These are phyloP conservation scores for Kandelia obovata DNA, from an alignment of 345 rosid species.

Conservation along the genomic window DNA sequence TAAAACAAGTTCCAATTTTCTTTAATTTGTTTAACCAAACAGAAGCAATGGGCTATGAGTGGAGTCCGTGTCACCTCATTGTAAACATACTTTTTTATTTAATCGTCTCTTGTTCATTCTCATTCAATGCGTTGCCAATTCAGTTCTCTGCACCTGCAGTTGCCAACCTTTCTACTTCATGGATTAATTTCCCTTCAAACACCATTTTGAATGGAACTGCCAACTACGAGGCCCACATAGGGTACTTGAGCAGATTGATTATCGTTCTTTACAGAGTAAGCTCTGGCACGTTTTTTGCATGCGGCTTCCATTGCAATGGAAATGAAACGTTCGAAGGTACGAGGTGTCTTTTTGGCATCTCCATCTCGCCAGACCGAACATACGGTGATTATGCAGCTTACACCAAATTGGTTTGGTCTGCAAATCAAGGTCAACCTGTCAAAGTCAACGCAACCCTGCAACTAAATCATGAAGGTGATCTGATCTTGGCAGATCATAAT, in stretches of 20 bases:
- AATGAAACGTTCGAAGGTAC: no score
- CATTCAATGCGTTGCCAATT: no score
- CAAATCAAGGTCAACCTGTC: slow-evolving; percentile 22
- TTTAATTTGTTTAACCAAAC: no score
- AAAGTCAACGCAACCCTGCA: no score
- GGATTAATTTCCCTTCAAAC: slow-evolving; percentile 13
- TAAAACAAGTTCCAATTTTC: no score
- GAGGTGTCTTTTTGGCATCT: not conserved
- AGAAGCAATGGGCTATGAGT: no score
- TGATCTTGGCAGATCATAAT: no score
- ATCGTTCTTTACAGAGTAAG: slow-evolving; percentile 25
- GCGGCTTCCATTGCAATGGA: slow-evolving; percentile 28
- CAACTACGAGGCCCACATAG: no score
- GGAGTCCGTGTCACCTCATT: not conserved
- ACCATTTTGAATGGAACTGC: not conserved
- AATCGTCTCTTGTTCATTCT: slow-evolving; percentile 4
- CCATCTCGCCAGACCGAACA: slow-evolving; percentile 1
- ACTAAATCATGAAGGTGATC: no score
- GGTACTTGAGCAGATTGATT: not conserved
- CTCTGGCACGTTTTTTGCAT: slow-evolving; percentile 14
- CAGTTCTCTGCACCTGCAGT: slow-evolving; percentile 5
- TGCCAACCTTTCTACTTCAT: slow-evolving; percentile 24
- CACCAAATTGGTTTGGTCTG: slow-evolving; percentile 22
- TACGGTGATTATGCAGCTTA: slow-evolving; percentile 3
- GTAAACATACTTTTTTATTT: not conserved